phyloP scores from a whole-genome alignment of 257 asterid genomes.

The Lantana camara region DNA sequence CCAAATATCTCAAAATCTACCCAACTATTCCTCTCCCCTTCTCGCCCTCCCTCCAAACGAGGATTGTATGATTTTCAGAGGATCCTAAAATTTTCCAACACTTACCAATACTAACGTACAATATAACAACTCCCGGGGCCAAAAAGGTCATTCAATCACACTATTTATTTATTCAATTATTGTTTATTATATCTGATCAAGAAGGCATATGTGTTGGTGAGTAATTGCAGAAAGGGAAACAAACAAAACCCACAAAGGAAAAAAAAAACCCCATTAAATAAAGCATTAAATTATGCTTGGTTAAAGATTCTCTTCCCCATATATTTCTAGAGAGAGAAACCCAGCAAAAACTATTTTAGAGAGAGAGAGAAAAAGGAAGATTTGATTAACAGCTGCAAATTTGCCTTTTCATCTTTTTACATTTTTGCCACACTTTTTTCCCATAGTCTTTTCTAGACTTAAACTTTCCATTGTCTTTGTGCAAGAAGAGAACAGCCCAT shows the following conservation, averaged over 20 bases:
- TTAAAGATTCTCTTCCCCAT: slow-evolving; percentile 30
- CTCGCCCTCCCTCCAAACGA: too few species aligned
- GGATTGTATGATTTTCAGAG: too few species aligned
- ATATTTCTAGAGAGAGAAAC: slow-evolving; percentile 26
- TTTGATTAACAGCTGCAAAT: neutral
- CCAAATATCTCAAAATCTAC: too few species aligned
- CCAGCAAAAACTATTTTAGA: neutral
- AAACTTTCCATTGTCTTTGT: slow-evolving; percentile 19
- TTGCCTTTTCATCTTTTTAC: slow-evolving; percentile 23
- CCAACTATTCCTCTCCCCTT: too few species aligned
- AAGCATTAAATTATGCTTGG: slow-evolving; percentile 24
- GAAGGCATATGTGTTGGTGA: slow-evolving; percentile 31
- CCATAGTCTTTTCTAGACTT: slow-evolving; percentile 9
- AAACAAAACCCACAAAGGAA: slow-evolving; percentile 7
- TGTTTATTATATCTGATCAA: slow-evolving; percentile 14
- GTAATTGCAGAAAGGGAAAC: slow-evolving; percentile 31
- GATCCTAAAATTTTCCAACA: too few species aligned
- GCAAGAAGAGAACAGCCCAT: slow-evolving; percentile 26
- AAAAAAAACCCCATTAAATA: slow-evolving; percentile 31
- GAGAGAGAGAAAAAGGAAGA: neutral
- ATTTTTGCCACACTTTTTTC: slow-evolving; percentile 24
- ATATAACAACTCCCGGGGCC: neutral
- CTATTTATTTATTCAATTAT: neutral
- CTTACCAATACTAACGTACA: too few species aligned
- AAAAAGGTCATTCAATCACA: neutral